Conservation (phyloP, 2,329 filamentous ascomycete species). For the Fusarium duplospermum region DNA sequence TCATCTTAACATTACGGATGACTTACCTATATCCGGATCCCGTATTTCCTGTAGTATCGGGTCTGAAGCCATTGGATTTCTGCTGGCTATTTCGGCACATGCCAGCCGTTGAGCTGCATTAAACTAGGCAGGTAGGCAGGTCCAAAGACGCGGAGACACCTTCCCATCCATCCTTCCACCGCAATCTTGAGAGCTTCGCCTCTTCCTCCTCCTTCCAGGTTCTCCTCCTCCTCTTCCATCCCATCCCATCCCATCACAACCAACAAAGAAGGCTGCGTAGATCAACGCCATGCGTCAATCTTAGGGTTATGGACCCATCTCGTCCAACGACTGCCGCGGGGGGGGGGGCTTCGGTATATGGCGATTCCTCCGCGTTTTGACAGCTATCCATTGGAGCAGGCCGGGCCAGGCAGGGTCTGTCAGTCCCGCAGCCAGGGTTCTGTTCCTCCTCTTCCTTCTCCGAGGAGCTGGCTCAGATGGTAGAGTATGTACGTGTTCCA, state of each 20-base stretch:
- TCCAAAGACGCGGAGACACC: not conserved
- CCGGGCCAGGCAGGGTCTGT: not conserved
- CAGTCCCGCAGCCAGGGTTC: not conserved
- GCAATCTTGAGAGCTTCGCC: not conserved
- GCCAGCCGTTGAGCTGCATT: slow-evolving; percentile 1
- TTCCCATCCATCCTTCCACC: not conserved
- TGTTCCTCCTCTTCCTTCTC: not conserved
- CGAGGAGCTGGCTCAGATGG: not conserved
- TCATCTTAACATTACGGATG: not conserved
- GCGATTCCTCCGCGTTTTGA: not conserved
- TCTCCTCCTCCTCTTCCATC: not conserved
- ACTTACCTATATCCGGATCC: not conserved
- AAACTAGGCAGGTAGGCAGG: not conserved
- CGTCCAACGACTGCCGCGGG: not conserved
- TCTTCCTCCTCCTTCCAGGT: not conserved
- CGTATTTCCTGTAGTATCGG: not conserved
- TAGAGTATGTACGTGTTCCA: not conserved
- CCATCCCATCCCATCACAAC: not conserved
- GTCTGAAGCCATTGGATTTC: not conserved
- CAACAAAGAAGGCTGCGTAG: not conserved
- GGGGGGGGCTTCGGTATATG: not conserved
- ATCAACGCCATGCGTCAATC: not conserved
- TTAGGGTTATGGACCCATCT: not conserved
- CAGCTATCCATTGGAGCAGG: not conserved
- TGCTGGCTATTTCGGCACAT: not conserved